Conservation (phyloP, 208 protist species). For the Herpetomonas muscarum region DNA sequence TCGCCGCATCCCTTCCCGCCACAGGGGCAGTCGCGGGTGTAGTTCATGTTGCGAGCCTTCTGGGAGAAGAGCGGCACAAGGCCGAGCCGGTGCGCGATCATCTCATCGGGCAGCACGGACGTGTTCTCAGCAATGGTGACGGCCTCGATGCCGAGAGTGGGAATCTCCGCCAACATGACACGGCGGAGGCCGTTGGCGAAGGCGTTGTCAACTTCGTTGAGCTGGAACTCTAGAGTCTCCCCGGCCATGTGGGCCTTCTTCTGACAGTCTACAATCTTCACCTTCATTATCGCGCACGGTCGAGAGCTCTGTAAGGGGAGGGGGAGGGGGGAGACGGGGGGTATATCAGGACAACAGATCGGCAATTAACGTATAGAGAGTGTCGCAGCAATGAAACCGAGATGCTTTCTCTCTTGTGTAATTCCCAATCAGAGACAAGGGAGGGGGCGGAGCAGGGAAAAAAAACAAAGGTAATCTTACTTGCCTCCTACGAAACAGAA, state of each 20-base stretch:
- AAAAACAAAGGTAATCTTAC: too few relatives aligned
- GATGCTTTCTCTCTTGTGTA: too few relatives aligned
- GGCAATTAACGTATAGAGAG: too few relatives aligned
- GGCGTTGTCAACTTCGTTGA: slow-evolving; percentile 85
- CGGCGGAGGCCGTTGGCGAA: slow-evolving; percentile 97
- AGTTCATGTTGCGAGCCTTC: slow-evolving; percentile 82
- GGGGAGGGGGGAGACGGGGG: background rate
- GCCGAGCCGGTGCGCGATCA: slow-evolving; percentile 98
- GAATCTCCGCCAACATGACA: slow-evolving; percentile 99
- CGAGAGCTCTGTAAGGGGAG: background rate
- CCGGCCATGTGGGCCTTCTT: slow-evolving; percentile 74
- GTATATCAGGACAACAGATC: too few relatives aligned
- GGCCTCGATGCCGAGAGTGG: slow-evolving; percentile 96
- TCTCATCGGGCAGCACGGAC: slow-evolving; percentile 98
- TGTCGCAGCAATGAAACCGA: too few relatives aligned
- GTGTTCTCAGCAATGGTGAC: slow-evolving; percentile 95
- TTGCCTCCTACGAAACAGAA: too few relatives aligned
- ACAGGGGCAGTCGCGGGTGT: slow-evolving; percentile 81
- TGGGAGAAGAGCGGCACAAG: slow-evolving; percentile 95
- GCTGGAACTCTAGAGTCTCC: slow-evolving; percentile 88
- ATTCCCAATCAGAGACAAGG: too few relatives aligned
- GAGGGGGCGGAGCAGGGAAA: too few relatives aligned
- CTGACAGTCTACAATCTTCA: slow-evolving; percentile 77
- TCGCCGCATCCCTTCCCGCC: slow-evolving; percentile 68
- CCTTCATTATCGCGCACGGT: slow-evolving; percentile 41